Evolutionary conservation across 2,329 filamentous ascomycete genomes (phyloP), one percentile per base, ranked within the genome.

Genomic region (Pseudogymnoascus sp.): DNA sequence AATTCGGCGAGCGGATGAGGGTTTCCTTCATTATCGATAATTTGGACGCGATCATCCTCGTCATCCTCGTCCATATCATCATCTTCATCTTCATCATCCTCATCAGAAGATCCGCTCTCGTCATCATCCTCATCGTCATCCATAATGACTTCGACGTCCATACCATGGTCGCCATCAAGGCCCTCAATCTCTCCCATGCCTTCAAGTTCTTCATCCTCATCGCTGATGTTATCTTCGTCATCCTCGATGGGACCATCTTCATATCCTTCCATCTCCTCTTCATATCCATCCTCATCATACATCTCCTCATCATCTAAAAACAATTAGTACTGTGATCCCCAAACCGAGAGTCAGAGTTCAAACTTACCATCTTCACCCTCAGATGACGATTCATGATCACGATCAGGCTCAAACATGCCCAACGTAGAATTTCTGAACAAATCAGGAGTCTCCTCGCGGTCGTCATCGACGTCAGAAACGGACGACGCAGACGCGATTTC

Each of bases 351-450:
- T n/a, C 11, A 23, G 26, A 11, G 46, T 33, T 7, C 26, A 59
- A 59, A 67, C 74, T 65, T 75, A 82, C 80, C 87, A 64, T 90
- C 86, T 64, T 88, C 88, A 15, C 74, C 75, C 11, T 79, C 80
- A 33, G 91, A 89, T 35, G 90, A 91, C 60, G 91, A 92, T 67
- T 93, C 91, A 65, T 90, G 88, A 65, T 92, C 88, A 64, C 89
- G 85, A 60, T 88, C 85, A 67, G 90, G 88, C 74, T 97, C 95
- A 62, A 97, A 87, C 87, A 97, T 96, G 60, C 95, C 93, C 21
- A 99, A 80, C 1, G 96, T 91, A 1, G 95, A 97, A 75, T 97
- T 96, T 62, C 96, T 89, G 78, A 97, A 97, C 19, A 99, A 82
- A 76, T 99, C 95, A 31, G 96, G 95, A 4, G 96, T 99, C 74